Percentiles rank a stretch among this genome's conserved stretches.
Conservation (phyloP, 495 filamentous ascomycete genomes). For the Hypoxylon lienhwacheense region DNA sequence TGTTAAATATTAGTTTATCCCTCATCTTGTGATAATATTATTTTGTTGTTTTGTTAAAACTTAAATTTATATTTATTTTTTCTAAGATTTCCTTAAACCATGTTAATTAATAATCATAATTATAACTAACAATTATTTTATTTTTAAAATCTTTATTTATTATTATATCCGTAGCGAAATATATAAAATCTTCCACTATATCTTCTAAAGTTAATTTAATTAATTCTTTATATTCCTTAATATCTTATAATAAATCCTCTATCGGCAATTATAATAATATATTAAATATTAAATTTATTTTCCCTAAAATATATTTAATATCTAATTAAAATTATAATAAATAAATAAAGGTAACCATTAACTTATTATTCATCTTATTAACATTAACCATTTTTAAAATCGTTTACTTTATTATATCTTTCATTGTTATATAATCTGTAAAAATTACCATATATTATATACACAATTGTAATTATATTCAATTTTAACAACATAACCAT, state of each 20-base stretch:
- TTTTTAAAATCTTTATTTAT: slow-evolving; percentile 1
- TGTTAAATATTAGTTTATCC: not conserved
- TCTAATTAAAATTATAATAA: not conserved
- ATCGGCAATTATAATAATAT: not conserved
- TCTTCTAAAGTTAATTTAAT: not conserved
- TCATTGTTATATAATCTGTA: not conserved
- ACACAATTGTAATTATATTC: not conserved
- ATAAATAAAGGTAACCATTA: not conserved
- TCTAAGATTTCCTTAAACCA: too few relatives aligned
- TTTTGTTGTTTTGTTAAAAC: not conserved
- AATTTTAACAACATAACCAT: not conserved
- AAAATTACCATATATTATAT: not conserved
- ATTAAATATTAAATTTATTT: not conserved
- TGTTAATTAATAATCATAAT: too few relatives aligned
- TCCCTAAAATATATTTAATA: not conserved
- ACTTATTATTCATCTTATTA: not conserved
- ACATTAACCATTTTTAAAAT: not conserved
- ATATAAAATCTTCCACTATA: not conserved
- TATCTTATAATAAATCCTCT: not conserved
- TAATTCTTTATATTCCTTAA: not conserved
- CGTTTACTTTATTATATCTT: not conserved
- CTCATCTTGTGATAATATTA: not conserved
- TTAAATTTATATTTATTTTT: not conserved
- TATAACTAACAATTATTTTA: too few relatives aligned
- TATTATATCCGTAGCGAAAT: too few relatives aligned